These are phyloP conservation scores for Perkinsus olseni DNA, from an alignment of 169 alveolate species.

Conservation along the genomic window DNA sequence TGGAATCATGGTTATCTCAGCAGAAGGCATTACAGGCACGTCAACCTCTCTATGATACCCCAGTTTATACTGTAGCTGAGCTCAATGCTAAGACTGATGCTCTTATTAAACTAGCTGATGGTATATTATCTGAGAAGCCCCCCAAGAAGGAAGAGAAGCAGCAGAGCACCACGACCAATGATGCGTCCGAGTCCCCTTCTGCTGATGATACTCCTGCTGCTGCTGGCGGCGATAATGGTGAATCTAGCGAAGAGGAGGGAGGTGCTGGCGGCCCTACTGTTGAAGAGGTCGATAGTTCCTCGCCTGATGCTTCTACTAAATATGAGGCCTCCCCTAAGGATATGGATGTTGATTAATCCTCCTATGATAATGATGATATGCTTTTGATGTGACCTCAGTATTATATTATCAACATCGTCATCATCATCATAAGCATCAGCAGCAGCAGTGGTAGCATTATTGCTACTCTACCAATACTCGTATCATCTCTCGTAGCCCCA, in stretches of 20 bases:
- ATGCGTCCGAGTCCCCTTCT: neutral
- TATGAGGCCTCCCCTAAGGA: neutral
- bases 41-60: neutral
- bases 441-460: too few species aligned
- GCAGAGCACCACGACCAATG: neutral
- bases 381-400: too few species aligned
- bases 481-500: too few species aligned
- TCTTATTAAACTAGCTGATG: neutral
- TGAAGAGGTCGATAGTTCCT: neutral
- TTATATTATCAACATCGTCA: too few species aligned
- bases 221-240: neutral
- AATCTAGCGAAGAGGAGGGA: too few species aligned
- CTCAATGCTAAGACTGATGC: neutral
- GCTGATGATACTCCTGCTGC: neutral
- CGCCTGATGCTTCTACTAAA: neutral
- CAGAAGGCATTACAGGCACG: neutral
- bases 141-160: constrained; percentile 12
- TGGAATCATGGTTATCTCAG: neutral
- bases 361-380: neutral
- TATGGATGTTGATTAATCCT: neutral
- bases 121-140: neutral
- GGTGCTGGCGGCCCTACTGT: neutral
- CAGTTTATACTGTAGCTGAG: neutral
- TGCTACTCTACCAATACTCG: too few species aligned
- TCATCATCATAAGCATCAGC: too few species aligned